Base-by-base conservation (phyloP, 1,284 basidiomycete genomes). In the Amylostereum areolatum region DNA sequence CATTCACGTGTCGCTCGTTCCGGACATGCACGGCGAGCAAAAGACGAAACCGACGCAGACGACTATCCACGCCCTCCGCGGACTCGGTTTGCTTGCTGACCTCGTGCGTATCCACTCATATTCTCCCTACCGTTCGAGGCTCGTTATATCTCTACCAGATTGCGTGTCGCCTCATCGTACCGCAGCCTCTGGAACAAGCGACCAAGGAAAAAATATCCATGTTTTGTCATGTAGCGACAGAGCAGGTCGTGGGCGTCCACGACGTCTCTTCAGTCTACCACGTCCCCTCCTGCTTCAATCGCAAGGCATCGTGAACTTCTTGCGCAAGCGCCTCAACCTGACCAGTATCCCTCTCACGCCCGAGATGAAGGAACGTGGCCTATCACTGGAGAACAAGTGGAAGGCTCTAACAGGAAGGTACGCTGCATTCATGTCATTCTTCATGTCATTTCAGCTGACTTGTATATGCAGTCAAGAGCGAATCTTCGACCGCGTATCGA, bases 11-110 rank as follows among this genome's bases (percentile, higher is more conserved):
- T 95, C 92, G n/a, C 83, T 99, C 35, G 94, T 99, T 5, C 96
- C 96, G 12, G 91, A 97, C 59, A 92, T 99, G 73, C 92, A 97
- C 51, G 96, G 97, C 49, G 96, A 99, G 67, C 96, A 98, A 64
- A 99, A 99, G 73, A 99, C 96, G 6, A 99, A 99, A 68, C 96
- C 96, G 3, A 99, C 96, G 0, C 96, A 99, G 67, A 97, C 96
- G 12, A 96, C 94, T 37, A 89, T 99, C 18, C 89, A 97, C 57
- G 95, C 95, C 52, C 73, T 99, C 33, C 83, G 97, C 47, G 96
- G 97, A 10, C 78, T 98, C 8, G 96, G 96, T 59, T 74, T 99
- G 8, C 79, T 95, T 11, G 94, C 96, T 45, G 96, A 99, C 69
- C 70, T 99, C 59, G 90, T 92, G 53, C 53, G 85, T 71, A 2